A percentile compares a stretch with the other conserved stretches of the same genome.
These are phyloP conservation scores for Fomes fomentarius DNA, from an alignment of 1,284 basidiomycete genomes.

Conservation along the genomic window DNA sequence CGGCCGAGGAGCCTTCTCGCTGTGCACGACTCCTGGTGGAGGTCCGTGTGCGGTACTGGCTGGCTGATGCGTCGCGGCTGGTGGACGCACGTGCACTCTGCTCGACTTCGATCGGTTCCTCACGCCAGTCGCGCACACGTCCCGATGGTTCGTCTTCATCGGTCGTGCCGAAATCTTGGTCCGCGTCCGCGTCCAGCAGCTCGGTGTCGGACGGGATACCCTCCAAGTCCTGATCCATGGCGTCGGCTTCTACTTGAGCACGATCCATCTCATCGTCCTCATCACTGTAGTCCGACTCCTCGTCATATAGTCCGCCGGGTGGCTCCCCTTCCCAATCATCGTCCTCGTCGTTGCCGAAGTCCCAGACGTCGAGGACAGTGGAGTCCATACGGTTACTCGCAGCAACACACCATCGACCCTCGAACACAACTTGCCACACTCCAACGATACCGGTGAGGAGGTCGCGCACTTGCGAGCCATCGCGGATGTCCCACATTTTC, in stretches of 20 bases:
- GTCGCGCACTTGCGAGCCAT: constrained; percentile 84
- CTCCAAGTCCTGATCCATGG: constrained; percentile 70
- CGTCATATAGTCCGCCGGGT: constrained; percentile 38
- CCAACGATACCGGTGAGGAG: constrained; percentile 87
- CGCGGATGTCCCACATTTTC: constrained; percentile 94
- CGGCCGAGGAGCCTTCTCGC: constrained; percentile 1
- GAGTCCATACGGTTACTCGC: constrained; percentile 83
- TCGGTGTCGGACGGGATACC: constrained; percentile 51
- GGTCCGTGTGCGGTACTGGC: constrained; percentile 19
- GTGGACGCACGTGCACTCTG: constrained; percentile 13
- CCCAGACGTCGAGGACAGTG: constrained; percentile 86
- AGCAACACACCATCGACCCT: constrained; percentile 90
- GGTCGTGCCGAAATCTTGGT: constrained; percentile 38
- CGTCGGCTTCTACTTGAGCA: constrained; percentile 50
- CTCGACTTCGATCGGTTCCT: constrained; percentile 18
- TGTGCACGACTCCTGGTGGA: constrained; percentile 12
- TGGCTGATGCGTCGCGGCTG: constrained; percentile 15
- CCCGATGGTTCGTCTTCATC: constrained; percentile 30
- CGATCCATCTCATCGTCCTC: constrained; percentile 54
- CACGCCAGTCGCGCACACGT: constrained; percentile 24
- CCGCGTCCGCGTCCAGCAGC: constrained; percentile 43
- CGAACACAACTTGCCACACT: constrained; percentile 96
- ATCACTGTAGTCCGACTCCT: constrained; percentile 52
- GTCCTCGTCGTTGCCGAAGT: constrained; percentile 75
- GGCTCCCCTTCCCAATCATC: constrained; percentile 45